Evolutionary conservation across 352 stramenopile species (phyloP).

Genomic region (Globisporangium megalacanthum): DNA sequence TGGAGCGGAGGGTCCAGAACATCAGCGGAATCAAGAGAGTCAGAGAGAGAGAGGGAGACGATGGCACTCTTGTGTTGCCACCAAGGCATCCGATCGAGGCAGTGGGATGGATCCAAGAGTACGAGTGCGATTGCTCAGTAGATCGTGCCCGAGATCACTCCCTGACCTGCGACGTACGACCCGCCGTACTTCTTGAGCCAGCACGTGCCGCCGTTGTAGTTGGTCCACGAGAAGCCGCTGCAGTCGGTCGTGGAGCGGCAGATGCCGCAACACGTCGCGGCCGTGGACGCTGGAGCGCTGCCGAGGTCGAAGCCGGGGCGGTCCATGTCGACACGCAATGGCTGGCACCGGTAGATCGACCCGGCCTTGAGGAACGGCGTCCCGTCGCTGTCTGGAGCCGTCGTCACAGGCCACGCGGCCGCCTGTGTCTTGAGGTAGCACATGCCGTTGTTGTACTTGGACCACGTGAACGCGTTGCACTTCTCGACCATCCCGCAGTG

Average conservation of each 20-base stretch:
- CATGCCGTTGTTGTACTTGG: slow-evolving; percentile 12
- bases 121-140: no score
- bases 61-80: no score
- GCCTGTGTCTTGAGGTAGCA: slow-evolving; percentile 24
- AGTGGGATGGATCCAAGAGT: no score
- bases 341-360: slow-evolving; percentile 6
- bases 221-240: slow-evolving; percentile 21
- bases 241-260: slow-evolving; percentile 10
- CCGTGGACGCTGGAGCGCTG: slow-evolving; percentile 19
- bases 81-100: no score
- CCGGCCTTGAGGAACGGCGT: slow-evolving; percentile 5
- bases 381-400: background rate
- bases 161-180: no score
- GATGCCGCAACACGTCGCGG: slow-evolving; percentile 15
- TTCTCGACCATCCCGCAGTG: slow-evolving; percentile 7
- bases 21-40: no score
- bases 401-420: background rate
- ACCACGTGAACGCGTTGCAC: slow-evolving; percentile 29
- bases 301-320: slow-evolving; percentile 3
- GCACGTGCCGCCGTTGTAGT: slow-evolving; percentile 20
- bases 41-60: no score
- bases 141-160: no score
- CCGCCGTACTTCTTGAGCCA: slow-evolving; percentile 17
- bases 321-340: slow-evolving; percentile 5
- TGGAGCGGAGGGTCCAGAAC: no score